Conservation (phyloP, 1,284 basidiomycete species). For the Polyporus tsugae region DNA sequence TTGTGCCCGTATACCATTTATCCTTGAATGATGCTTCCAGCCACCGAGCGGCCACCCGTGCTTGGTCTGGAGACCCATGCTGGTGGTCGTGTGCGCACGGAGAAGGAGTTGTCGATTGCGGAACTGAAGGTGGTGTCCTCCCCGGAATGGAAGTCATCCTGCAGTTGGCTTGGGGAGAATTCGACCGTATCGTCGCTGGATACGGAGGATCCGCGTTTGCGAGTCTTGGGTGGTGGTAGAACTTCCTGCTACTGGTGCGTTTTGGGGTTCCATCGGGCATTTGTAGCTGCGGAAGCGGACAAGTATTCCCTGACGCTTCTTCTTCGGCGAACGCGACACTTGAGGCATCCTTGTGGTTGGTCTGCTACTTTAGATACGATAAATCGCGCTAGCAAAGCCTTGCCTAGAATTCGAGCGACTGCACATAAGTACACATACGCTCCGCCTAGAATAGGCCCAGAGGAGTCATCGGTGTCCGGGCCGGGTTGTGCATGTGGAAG, state of each 20-base stretch:
- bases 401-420: background rate
- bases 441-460: too few relatives aligned
- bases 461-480: too few relatives aligned
- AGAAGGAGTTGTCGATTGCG: too few relatives aligned
- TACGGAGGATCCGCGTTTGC: constrained; percentile 34
- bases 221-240: constrained; percentile 27
- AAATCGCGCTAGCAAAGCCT: background rate
- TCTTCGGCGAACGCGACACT: constrained; percentile 39
- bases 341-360: constrained; percentile 29
- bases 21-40: background rate
- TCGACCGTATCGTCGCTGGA: constrained; percentile 34
- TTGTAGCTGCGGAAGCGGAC: constrained; percentile 40
- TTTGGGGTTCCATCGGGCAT: constrained; percentile 34
- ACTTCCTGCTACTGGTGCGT: constrained; percentile 18
- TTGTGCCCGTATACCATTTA: too few relatives aligned
- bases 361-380: too few relatives aligned
- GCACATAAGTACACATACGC: too few relatives aligned
- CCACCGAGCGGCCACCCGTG: background rate
- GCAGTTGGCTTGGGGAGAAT: constrained; percentile 30
- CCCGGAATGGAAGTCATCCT: too few relatives aligned
- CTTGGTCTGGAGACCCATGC: background rate
- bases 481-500: too few relatives aligned
- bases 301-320: constrained; percentile 41
- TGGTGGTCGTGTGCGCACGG: too few relatives aligned
- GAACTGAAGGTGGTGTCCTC: too few relatives aligned